Percentiles rank a stretch among this genome's conserved stretches.
phyloP scores from a whole-genome alignment of 2,329 filamentous ascomycete genomes.

The Cercospora sojina region DNA sequence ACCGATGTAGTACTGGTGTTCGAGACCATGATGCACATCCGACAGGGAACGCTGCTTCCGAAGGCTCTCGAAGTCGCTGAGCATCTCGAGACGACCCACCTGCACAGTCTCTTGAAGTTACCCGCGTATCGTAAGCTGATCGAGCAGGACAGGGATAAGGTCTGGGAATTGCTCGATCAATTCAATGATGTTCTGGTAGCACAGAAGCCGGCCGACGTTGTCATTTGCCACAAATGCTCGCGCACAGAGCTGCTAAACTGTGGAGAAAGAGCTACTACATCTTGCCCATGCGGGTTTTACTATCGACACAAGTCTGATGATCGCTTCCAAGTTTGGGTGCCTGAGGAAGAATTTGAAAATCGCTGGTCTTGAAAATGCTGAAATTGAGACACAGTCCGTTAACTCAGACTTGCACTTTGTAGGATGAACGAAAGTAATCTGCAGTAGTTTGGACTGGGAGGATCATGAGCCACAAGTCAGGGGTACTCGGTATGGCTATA shows the following conservation, averaged over 20 bases:
- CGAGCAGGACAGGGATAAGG: not conserved
- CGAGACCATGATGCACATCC: not conserved
- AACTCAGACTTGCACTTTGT: no score
- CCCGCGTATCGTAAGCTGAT: not conserved
- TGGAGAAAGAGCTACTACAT: no score
- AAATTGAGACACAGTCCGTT: no score
- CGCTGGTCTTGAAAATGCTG: no score
- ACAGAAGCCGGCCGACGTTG: not conserved
- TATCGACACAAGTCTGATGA: no score
- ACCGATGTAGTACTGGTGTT: not conserved
- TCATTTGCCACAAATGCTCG: not conserved
- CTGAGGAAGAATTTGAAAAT: not conserved
- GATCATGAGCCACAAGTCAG: no score
- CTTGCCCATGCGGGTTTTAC: no score
- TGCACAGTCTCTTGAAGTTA: not conserved
- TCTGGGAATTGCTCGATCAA: constrained; percentile 9
- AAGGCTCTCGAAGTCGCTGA: not conserved
- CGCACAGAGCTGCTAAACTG: not conserved
- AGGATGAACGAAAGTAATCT: no score
- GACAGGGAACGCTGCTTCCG: not conserved
- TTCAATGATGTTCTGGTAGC: not conserved
- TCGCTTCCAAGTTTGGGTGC: not conserved
- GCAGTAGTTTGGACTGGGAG: no score
- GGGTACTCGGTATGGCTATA: no score
- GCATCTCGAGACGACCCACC: not conserved